Base-by-base conservation (phyloP, 2,329 filamentous ascomycete species). In the Apiospora saccharicola region DNA sequence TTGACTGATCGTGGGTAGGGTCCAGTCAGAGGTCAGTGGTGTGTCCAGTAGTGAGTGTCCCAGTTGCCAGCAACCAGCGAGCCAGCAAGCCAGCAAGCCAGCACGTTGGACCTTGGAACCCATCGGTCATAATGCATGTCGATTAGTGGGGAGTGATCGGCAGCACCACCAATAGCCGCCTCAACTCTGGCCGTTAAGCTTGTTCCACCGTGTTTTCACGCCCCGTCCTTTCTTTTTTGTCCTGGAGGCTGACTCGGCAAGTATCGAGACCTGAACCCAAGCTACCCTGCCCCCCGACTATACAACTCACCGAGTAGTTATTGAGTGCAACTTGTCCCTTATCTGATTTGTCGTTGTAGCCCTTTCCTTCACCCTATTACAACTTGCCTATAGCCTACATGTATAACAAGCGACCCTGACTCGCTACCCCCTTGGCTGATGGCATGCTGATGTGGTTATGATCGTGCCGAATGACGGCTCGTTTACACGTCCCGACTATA, bases 391-490 rank as follows among this genome's bases (percentile, higher is more conserved):
- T 57, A 57, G 49, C 24, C 14, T n/a, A 53, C 49, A 53, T 24
- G 13, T 53, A 30, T 13, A 14, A 26, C 49, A 53, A 19, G 13
- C 22, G 49, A 14, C 14, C 26, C 51, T 30, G 24, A 64, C 30
- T 41, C 19, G 30, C 10, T 22, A 4, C 30, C 30, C 34, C 30
- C 57, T 68, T 68, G 41, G 67, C 67, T 68, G 67, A 68, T 68
- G 67, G 41, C 46, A 68, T 26, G 26, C 43, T 68, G 67, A 68
- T 47, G 67, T 68, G 41, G 67, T 68, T 68, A 68, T 68, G 67
- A 68, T 68, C 44, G 34, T 64, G 13, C 57, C 30, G 57, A 41
- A 41, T 22, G 34, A n/a, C 57, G 57, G 57, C 57, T 64, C 34
- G 57, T 12, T 14, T n/a, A 41, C 57, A 64, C 24, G 12, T 41